Conservation (phyloP, 176 grass and related monocot genomes). For the Cenchrus americanus region DNA sequence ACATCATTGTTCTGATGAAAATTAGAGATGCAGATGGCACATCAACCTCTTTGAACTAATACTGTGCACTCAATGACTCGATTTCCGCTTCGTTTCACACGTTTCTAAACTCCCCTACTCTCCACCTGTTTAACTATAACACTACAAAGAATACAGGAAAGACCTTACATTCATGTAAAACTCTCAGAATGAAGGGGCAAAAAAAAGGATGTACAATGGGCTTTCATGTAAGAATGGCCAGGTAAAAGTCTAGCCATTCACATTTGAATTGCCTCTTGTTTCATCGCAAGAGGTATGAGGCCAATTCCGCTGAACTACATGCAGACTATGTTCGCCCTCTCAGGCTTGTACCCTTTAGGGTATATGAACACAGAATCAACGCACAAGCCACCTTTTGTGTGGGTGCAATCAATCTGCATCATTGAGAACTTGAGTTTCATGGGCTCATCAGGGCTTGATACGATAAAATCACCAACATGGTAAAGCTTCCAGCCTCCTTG, state of each 20-base stretch:
- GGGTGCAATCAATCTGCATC: slow-evolving; percentile 97
- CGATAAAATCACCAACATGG: slow-evolving; percentile 77
- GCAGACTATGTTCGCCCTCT: slow-evolving; percentile 50
- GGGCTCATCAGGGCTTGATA: slow-evolving; percentile 53
- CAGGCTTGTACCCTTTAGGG: slow-evolving; percentile 64
- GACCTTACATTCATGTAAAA: slow-evolving; percentile 54
- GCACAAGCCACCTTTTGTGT: slow-evolving; percentile 87
- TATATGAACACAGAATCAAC: slow-evolving; percentile 79
- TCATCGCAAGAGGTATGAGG: neutral
- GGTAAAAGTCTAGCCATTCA: slow-evolving; percentile 47
- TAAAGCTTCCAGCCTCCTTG: slow-evolving; percentile 87
- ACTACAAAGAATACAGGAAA: slow-evolving; percentile 53
- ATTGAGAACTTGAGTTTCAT: slow-evolving; percentile 89
- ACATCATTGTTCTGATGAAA: slow-evolving; percentile 45
- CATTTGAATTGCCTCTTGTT: slow-evolving; percentile 39
- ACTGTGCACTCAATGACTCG: slow-evolving; percentile 23
- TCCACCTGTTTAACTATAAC: slow-evolving; percentile 41
- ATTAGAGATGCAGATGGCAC: slow-evolving; percentile 55
- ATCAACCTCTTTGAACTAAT: slow-evolving; percentile 29
- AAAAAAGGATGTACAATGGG: slow-evolving; percentile 45
- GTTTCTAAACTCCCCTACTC: slow-evolving; percentile 21
- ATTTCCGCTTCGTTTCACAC: slow-evolving; percentile 26
- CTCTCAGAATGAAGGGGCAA: slow-evolving; percentile 34
- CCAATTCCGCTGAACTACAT: slow-evolving; percentile 40
- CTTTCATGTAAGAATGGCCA: slow-evolving; percentile 49